Evolutionary conservation across 2,329 filamentous ascomycete genomes (phyloP), one percentile per base, ranked within the genome.

Genomic region (Fusarium nurragi): DNA sequence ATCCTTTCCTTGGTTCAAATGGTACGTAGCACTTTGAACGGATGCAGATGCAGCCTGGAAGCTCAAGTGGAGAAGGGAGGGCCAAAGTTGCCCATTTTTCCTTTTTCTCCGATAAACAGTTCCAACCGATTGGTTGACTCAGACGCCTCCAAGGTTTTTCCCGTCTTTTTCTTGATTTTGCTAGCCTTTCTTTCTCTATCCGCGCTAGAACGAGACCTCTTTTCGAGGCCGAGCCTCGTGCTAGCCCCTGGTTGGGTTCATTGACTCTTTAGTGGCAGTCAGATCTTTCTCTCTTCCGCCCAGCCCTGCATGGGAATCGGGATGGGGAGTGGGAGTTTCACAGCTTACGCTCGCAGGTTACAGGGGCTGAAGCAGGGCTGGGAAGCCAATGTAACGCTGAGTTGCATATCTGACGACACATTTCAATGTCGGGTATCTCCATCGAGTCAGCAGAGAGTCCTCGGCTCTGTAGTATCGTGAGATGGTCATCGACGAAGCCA

Each of bases 361-460:
- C 44, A 37, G 41, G 55, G 49, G 56, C 39, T 53, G 47, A 56
- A 64, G 41, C 63, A 64, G 38, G 61, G 62, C 14, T 36, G 39
- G 43, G 26, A 44, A 19, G 23, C 25, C 21, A 55, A 65, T 65
- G 58, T 44, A 53, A 65, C 63, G 37, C 64, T 64, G 60, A 59
- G 54, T 52, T 64, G 60, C 60, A 49, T 64, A 65, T 54, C 30
- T 59, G 63, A 59, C 58, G 63, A 65, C 57, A 65, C 52, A 41
- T 34, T 40, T 39, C 54, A 52, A 34, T 26, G 54, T 52, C 46
- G 62, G 57, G 19, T 8, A 38, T 47, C 57, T 65, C 61, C 50
- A 43, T 34, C n/a, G 30, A 34, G 30, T 34, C 30, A 34, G 28
- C 39, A 46, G n/a, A 39, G 11, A 38, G 19, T 47, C 23, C 46